Evolutionary conservation across 2,329 filamentous ascomycete species (phyloP), one percentile per base, ranked within the genome.

Genomic region (Apiospora saccharicola): DNA sequence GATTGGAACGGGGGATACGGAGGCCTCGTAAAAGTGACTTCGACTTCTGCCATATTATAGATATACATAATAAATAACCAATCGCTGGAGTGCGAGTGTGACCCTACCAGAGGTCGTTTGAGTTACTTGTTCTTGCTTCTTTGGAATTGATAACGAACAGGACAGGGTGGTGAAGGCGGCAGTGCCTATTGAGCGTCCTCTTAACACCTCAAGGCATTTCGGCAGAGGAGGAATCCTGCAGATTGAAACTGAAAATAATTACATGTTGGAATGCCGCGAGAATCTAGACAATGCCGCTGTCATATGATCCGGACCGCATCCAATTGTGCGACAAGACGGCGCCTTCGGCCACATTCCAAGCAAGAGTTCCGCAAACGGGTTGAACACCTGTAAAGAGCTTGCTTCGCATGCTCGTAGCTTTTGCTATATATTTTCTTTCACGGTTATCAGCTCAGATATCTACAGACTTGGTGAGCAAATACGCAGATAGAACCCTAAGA

Each of bases 311-410:
- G 57, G 34, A 13, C 57, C 57, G 34, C 57, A 64, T 64, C 57
- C 57, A 41, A 61, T n/a, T 61, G 30, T 61, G 30, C 2, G 53
- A 61, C 30, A 22, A 19, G 30, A 37, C 37, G 53, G 16, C 13
- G 53, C 34, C 34, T 64, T 37, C 22, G 57, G 57, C 16, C 12
- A 41, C 57, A 64, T 64, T 64, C 57, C 57, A n/a, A 34, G 30
- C 53, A 22, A 37, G 24, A 30, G 24, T 57, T 64, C 57, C 57
- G 57, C 34, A 64, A 64, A 19, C 57, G 34, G 57, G n/a, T 37
- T 10, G 34, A 41, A 34, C 57, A 41, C 19, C 8, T 41, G 30
- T 12, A n/a, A 41, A 64, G 57, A 10, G 34, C 5, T 61, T 19
- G 16, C 30, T 34, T 19, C 13, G 22, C 26, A 34, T 5, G 49